These are phyloP conservation scores for Leucoagaricus sp. DNA, from an alignment of 1,284 basidiomycete species.

Conservation along the genomic window DNA sequence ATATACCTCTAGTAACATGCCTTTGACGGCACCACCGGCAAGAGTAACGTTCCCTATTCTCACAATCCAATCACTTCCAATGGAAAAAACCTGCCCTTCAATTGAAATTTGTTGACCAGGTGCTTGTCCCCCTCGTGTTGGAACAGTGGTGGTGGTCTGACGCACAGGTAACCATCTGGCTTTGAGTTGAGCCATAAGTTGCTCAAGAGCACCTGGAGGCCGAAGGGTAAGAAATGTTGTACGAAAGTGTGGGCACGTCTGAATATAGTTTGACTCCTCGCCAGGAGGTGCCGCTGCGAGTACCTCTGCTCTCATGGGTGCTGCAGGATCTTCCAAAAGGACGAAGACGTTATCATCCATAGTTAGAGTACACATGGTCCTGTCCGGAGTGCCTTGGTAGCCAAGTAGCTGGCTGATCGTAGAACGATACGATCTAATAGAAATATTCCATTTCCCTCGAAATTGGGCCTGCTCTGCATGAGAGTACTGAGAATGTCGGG, in stretches of 20 bases:
- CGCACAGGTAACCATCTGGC: conserved; percentile 74
- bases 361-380: conserved; percentile 70
- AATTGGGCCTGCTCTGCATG: conserved; percentile 46
- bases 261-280: conserved; percentile 37
- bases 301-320: conserved; percentile 64
- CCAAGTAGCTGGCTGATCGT: conserved; percentile 55
- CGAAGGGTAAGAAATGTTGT: conserved; percentile 72
- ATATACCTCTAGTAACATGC: conserved; percentile 75
- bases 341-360: conserved; percentile 80
- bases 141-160: conserved; percentile 46
- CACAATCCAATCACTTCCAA: conserved; percentile 81
- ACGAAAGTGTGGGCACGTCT: conserved; percentile 65
- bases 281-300: conserved; percentile 43
- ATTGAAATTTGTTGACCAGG: conserved; percentile 64
- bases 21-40: conserved; percentile 70
- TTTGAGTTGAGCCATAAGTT: conserved; percentile 66
- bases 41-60: conserved; percentile 74
- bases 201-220: conserved; percentile 72
- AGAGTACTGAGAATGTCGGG: conserved; percentile 7
- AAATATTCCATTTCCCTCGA: conserved; percentile 66
- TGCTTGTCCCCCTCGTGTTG: conserved; percentile 41
- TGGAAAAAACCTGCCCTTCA: conserved; percentile 68
- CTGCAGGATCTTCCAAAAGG: conserved; percentile 69
- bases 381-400: conserved; percentile 53
- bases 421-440: conserved; percentile 72